Conservation (phyloP, 345 rosid species). For the Brassica incana region DNA sequence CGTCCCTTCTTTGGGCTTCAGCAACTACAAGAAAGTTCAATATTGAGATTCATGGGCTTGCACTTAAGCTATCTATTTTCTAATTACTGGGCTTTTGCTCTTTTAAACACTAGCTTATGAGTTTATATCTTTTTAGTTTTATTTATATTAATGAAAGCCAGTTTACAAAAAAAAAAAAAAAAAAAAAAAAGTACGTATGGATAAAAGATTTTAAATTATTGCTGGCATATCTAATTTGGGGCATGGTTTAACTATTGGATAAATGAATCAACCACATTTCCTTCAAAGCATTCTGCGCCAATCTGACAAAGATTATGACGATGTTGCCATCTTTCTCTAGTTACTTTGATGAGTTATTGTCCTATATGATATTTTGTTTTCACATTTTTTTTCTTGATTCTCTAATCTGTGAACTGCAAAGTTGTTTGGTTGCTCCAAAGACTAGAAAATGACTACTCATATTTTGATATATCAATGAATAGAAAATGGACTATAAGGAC, state of each 20-base stretch:
- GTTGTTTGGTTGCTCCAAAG: background rate
- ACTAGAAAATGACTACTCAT: background rate
- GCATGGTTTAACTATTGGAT: slow-evolving; percentile 6
- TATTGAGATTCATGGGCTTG: too few relatives aligned
- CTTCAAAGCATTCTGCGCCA: background rate
- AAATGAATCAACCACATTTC: background rate
- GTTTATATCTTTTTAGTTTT: too few relatives aligned
- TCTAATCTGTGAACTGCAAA: background rate
- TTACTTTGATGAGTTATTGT: background rate
- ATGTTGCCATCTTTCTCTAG: background rate
- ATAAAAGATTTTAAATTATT: background rate
- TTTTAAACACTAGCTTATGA: too few relatives aligned
- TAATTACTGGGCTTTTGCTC: too few relatives aligned
- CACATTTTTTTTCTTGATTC: background rate
- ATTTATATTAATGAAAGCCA: too few relatives aligned
- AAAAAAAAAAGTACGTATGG: too few relatives aligned
- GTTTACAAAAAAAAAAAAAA: too few relatives aligned
- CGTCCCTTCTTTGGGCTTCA: too few relatives aligned
- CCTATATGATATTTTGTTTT: background rate
- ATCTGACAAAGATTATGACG: background rate
- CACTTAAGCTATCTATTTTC: too few relatives aligned
- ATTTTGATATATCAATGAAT: background rate
- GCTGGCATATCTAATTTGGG: background rate
- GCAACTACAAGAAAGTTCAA: too few relatives aligned
- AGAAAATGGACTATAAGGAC: background rate